A percentile compares a stretch with the other conserved stretches of the same genome.
phyloP scores from a whole-genome alignment of 2,329 filamentous ascomycete genomes.

The Arthrobotrys sinensis region DNA sequence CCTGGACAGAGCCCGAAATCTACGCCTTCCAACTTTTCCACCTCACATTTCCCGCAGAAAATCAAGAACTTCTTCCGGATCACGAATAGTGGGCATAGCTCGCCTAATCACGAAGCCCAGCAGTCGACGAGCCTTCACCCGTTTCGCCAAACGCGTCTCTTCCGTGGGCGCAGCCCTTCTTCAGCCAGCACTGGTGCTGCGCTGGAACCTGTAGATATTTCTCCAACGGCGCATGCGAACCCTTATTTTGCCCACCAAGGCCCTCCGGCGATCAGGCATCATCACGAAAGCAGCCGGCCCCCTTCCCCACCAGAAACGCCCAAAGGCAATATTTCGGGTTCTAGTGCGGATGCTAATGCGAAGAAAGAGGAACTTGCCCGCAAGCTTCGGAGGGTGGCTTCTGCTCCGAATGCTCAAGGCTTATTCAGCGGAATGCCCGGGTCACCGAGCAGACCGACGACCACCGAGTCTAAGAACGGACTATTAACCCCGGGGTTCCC shows the following conservation, averaged over 20 bases:
- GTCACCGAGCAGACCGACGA: slow-evolving; percentile 80
- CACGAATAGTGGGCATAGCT: slow-evolving; percentile 68
- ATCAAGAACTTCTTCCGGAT: slow-evolving; percentile 81
- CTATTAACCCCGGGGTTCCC: slow-evolving; percentile 57
- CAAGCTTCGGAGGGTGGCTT: slow-evolving; percentile 93
- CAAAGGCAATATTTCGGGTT: slow-evolving; percentile 66
- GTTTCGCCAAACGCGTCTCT: slow-evolving; percentile 64
- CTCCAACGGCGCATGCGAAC: slow-evolving; percentile 90
- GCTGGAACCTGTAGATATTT: slow-evolving; percentile 63
- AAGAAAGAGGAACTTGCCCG: slow-evolving; percentile 95
- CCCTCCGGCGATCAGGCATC: slow-evolving; percentile 90
- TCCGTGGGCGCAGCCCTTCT: slow-evolving; percentile 64
- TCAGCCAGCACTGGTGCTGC: slow-evolving; percentile 63
- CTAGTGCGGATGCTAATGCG: slow-evolving; percentile 73
- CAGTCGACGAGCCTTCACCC: slow-evolving; percentile 60
- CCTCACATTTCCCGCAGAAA: slow-evolving; percentile 76
- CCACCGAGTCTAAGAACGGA: slow-evolving; percentile 83
- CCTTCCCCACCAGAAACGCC: slow-evolving; percentile 94
- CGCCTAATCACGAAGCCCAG: slow-evolving; percentile 64
- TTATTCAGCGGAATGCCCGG: slow-evolving; percentile 76
- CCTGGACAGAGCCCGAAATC: slow-evolving; percentile 40
- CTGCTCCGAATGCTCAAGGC: slow-evolving; percentile 95
- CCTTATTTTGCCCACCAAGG: slow-evolving; percentile 98
- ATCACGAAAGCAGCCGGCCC: slow-evolving; percentile 93
- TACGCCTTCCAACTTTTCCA: slow-evolving; percentile 56